Conservation (phyloP, 495 filamentous ascomycete species). For the Articulospora tetracladia region DNA sequence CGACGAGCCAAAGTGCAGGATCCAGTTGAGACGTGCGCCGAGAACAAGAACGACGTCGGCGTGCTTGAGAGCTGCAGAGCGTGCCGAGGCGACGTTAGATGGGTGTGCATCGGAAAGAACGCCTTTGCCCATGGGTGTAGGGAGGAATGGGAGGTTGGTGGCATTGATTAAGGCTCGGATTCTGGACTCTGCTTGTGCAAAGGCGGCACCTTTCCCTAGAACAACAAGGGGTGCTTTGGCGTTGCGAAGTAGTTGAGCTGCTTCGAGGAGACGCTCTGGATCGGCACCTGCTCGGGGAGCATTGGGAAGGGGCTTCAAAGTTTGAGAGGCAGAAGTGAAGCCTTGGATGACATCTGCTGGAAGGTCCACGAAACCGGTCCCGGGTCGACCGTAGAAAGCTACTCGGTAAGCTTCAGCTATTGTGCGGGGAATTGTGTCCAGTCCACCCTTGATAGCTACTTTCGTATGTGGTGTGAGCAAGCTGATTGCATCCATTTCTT, state of each 20-base stretch:
- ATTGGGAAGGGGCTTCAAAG: slow-evolving; percentile 24
- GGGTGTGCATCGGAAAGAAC: slow-evolving; percentile 54
- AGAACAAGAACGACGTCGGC: slow-evolving; percentile 59
- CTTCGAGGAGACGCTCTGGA: slow-evolving; percentile 34
- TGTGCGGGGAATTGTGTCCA: slow-evolving; percentile 43
- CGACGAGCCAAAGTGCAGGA: slow-evolving; percentile 55
- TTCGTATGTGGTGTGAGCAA: slow-evolving; percentile 58
- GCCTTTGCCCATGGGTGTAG: slow-evolving; percentile 64
- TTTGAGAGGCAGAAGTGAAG: slow-evolving; percentile 13
- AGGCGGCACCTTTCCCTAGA: slow-evolving; percentile 60
- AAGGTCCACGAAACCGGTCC: slow-evolving; percentile 57
- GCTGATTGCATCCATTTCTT: slow-evolving; percentile 57
- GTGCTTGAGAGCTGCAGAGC: slow-evolving; percentile 51
- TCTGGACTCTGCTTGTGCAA: slow-evolving; percentile 46
- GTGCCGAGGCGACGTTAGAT: slow-evolving; percentile 50
- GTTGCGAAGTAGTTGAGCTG: slow-evolving; percentile 41
- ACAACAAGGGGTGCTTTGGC: slow-evolving; percentile 53
- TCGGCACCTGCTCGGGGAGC: slow-evolving; percentile 43
- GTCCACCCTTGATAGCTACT: slow-evolving; percentile 44
- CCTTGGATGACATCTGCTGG: slow-evolving; percentile 59
- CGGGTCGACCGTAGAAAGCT: slow-evolving; percentile 54
- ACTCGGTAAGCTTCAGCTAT: slow-evolving; percentile 51
- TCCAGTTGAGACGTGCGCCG: slow-evolving; percentile 62
- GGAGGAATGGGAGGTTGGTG: slow-evolving; percentile 55
- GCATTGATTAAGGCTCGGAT: slow-evolving; percentile 46